Evolutionary conservation across 148 eudicot species (phyloP), one percentile per base, ranked within the genome.

Genomic region (Agrostemma githago): DNA sequence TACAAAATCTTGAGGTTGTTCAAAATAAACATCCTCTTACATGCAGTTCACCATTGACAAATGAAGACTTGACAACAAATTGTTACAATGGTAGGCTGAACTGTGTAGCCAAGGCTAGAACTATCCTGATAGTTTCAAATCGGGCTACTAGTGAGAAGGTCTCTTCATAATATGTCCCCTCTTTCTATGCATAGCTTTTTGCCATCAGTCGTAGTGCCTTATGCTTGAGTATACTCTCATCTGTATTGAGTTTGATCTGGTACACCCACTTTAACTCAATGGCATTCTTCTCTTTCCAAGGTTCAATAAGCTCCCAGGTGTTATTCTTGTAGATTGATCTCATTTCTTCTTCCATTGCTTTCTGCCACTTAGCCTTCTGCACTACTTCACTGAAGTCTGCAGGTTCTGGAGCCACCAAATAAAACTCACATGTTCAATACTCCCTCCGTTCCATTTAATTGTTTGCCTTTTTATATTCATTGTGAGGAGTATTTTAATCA

Each of bases 131-230:
- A 4, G 71, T 44, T 20, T 68, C 71, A 19, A 68, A 15, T 9
- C 71, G 54, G 16, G 71, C 71, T 17, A 68, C 71, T 8, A 56
- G 71, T 1, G 71, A 21, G 19, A 68, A 68, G 0, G 9, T 34
- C 17, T 68, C 71, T 5, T 68, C 56, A 44, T 3, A 68, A 7
- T 68, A 54, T 15, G 44, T 44, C 2, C 56, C 71, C 0, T 16
- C 12, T 43, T 12, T 43, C 19, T 68, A 34, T 42, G 19, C 71
- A 10, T 68, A 68, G 5, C 56, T 56, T 8, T 68, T 68, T 17
- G 71, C 71, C 6, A 68, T 56, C 11, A 68, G 8, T 42, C 71
- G 21, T 16, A 26, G 34, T 26, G 71, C 71, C 19, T 68, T 68
- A 12, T 42, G 9, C 12, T 68, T 68, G 57, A 15, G 16, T 8